These are phyloP conservation scores for Capronia americana DNA, from an alignment of 2,329 filamentous ascomycete species.

Conservation along the genomic window DNA sequence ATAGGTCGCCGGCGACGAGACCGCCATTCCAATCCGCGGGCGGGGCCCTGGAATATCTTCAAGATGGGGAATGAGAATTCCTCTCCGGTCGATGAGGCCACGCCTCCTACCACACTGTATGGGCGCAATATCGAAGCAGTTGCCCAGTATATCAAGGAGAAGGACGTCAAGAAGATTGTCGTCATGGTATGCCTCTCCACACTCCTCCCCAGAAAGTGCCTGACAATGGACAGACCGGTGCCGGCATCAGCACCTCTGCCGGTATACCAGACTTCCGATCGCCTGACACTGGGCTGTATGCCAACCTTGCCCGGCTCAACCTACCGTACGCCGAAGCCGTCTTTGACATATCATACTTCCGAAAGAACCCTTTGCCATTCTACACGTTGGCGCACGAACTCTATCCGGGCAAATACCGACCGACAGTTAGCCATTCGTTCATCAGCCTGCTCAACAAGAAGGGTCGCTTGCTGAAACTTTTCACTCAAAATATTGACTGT, in stretches of 20 bases:
- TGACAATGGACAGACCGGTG: conserved; percentile 66
- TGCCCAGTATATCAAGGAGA: conserved; percentile 79
- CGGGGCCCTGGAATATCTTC: conserved; percentile 40
- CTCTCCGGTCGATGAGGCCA: conserved; percentile 67
- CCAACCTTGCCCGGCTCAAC: conserved; percentile 84
- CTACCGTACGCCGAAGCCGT: conserved; percentile 90
- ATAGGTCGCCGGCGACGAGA: conserved; percentile 60
- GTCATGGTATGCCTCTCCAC: conserved; percentile 66
- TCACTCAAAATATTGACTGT: conserved; percentile 98
- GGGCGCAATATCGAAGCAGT: conserved; percentile 74
- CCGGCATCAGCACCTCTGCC: conserved; percentile 71
- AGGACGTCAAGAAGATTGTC: conserved; percentile 72
- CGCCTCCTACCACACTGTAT: conserved; percentile 68
- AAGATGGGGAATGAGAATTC: conserved; percentile 91
- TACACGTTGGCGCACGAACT: conserved; percentile 91
- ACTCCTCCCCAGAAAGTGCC: background rate
- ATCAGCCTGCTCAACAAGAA: conserved; percentile 81
- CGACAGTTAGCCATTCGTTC: conserved; percentile 90
- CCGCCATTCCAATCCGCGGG: conserved; percentile 49
- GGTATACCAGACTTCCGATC: conserved; percentile 92
- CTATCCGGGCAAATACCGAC: conserved; percentile 86
- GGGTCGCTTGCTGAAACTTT: conserved; percentile 79
- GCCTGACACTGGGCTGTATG: conserved; percentile 90
- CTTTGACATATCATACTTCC: conserved; percentile 91
- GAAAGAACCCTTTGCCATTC: conserved; percentile 82